Evolutionary conservation across 2,329 filamentous ascomycete species (phyloP).

Genomic region (Oidium heveae): DNA sequence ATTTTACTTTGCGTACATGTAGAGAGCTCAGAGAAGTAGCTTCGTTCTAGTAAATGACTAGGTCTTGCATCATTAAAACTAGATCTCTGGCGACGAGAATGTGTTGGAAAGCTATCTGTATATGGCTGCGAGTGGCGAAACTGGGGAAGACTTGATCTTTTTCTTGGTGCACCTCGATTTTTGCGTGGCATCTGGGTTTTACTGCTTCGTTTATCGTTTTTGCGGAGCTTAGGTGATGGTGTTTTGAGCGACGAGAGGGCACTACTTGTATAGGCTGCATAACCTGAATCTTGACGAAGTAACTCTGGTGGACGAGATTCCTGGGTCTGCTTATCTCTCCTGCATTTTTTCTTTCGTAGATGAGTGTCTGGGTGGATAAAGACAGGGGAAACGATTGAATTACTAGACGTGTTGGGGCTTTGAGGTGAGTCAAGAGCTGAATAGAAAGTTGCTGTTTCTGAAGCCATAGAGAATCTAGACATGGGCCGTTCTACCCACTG

Average conservation of each 20-base stretch:
- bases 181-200: neutral
- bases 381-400: too few species aligned
- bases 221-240: neutral
- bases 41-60: slow-evolving; percentile 3
- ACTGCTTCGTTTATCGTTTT: neutral
- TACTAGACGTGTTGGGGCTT: slow-evolving; percentile 4
- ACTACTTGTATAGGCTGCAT: slow-evolving; percentile 6
- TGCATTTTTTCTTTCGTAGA: neutral
- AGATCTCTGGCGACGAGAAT: neutral
- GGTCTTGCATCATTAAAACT: slow-evolving; percentile 3
- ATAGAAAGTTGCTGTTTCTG: slow-evolving; percentile 12
- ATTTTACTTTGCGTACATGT: neutral
- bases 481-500: slow-evolving; percentile 6
- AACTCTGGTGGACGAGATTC: slow-evolving; percentile 6
- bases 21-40: slow-evolving; percentile 13
- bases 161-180: neutral
- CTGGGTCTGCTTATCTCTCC: slow-evolving; percentile 1
- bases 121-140: neutral
- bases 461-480: slow-evolving; percentile 9
- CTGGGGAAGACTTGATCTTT: neutral
- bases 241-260: neutral
- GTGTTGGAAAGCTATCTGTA: neutral
- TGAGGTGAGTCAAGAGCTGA: slow-evolving; percentile 8
- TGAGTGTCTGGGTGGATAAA: slow-evolving; percentile 3
- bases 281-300: slow-evolving; percentile 12